These are phyloP conservation scores for Papiliotrema flavescens DNA, from an alignment of 1,284 basidiomycete genomes.

Conservation along the genomic window DNA sequence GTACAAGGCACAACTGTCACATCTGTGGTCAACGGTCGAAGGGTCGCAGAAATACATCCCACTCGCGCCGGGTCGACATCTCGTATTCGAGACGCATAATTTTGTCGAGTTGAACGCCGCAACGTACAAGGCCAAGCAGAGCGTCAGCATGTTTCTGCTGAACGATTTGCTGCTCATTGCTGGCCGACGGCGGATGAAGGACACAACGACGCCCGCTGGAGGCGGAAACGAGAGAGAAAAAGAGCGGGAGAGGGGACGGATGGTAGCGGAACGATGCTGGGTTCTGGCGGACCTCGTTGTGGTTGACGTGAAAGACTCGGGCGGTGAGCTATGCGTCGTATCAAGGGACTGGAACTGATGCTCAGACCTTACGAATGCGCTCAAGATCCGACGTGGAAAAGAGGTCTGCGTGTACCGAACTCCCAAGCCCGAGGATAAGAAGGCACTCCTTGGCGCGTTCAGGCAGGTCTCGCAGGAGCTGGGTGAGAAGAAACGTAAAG, in stretches of 20 bases:
- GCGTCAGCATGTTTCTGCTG: conserved; percentile 83
- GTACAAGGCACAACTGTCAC: conserved; percentile 90
- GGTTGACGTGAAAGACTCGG: conserved; percentile 89
- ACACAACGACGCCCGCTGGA: conserved; percentile 41
- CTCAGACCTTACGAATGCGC: conserved; percentile 84
- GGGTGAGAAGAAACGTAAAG: conserved; percentile 78
- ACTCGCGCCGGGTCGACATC: conserved; percentile 80
- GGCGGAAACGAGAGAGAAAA: conserved; percentile 52
- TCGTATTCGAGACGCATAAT: conserved; percentile 80
- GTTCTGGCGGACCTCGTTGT: conserved; percentile 87
- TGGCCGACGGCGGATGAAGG: conserved; percentile 51
- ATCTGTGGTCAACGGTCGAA: conserved; percentile 84
- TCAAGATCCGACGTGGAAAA: conserved; percentile 90
- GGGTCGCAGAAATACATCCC: conserved; percentile 96
- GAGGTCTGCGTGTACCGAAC: conserved; percentile 92
- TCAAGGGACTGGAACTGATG: not conserved
- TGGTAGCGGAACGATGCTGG: conserved; percentile 93
- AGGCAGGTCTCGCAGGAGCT: conserved; percentile 89
- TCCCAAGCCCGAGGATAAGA: conserved; percentile 78
- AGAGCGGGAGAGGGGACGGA: conserved; percentile 58
- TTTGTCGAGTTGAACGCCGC: conserved; percentile 86
- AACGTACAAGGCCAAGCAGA: conserved; percentile 87
- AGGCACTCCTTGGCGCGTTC: conserved; percentile 76
- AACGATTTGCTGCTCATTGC: conserved; percentile 90
- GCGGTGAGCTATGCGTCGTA: conserved; percentile 56